Base-by-base conservation (phyloP, 176 grass and related monocot genomes). In the Carex myosuroides region DNA sequence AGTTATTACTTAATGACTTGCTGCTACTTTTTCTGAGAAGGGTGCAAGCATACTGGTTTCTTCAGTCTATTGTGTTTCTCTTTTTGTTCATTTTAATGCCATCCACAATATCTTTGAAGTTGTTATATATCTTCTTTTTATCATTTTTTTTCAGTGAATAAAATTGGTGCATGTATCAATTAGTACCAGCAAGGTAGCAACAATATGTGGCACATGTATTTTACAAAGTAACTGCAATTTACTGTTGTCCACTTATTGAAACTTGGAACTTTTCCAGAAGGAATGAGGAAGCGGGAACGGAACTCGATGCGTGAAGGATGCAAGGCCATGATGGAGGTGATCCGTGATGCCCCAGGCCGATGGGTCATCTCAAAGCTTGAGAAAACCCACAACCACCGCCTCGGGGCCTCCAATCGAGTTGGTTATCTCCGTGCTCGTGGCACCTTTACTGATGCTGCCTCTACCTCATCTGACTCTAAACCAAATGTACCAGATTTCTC, bases 291-390 rank as follows among this genome's bases (percentile, higher is more conserved):
- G 84, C 92, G 92, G 5, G 91, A 94, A 72, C 85, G 91, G 52
- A 87, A 87, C 42, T 98, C 95, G 12, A 94, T 98, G 89, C 85
- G 95, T 22, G 91, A 98, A 72, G 95, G 95, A 80, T 98, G 92
- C 92, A 95, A 93, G 33, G 95, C 95, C 14, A 98, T 98, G 95
- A 98, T 98, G 92, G 95, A 98, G 83, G 95, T 98, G n/a, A 85
- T 93, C 42, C 84, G 92, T 71, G 91, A 93, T 13, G 16, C 37
- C 61, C 85, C 35, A 18, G 76, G 82, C 74, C 79, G 89, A 26
- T 98, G 95, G 95, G 88, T 98, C 73, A 79, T 98, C 57, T 94
- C 95, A 82, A 98, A 98, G 85, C 92, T 98, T 85, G 92, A 98
- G 59, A 98, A 90, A 81, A 65, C 82, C 86, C 95, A 98, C 86